phyloP scores from a whole-genome alignment of 2,329 filamentous ascomycete species.

The Neospermospora avenae region DNA sequence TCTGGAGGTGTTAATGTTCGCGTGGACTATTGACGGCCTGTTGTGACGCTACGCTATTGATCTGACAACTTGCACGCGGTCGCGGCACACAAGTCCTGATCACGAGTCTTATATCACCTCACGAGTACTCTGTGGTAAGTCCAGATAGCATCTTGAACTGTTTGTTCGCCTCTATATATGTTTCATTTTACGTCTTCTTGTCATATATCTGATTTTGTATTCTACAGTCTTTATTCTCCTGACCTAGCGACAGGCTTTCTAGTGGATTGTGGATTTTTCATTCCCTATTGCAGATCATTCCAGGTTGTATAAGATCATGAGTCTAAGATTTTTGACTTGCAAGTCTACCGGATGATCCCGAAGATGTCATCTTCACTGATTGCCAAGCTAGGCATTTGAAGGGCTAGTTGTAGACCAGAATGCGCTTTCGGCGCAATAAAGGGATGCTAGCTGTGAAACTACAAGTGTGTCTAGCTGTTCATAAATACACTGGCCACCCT shows the following conservation, averaged over 20 bases:
- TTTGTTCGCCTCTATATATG: background rate
- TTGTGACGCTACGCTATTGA: no score
- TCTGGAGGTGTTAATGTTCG: background rate
- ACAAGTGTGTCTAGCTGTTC: background rate
- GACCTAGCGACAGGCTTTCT: background rate
- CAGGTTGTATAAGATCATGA: background rate
- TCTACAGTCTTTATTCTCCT: background rate
- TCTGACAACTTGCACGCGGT: background rate
- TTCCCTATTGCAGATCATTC: background rate
- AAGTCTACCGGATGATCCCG: background rate
- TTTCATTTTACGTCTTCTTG: background rate
- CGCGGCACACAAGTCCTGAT: background rate
- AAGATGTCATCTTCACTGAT: background rate
- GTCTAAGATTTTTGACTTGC: background rate
- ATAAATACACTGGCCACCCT: background rate
- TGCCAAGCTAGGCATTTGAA: background rate
- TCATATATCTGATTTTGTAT: background rate
- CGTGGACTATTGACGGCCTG: background rate
- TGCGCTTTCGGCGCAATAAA: background rate
- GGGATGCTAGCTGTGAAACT: background rate
- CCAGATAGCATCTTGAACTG: background rate
- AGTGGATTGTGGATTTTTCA: background rate
- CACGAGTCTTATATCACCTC: background rate
- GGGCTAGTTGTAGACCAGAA: background rate
- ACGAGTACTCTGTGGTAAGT: background rate